These are phyloP conservation scores for Polytrichum commune DNA, from an alignment of 225 moss, liverwort and hornwort species.

Conservation along the genomic window DNA sequence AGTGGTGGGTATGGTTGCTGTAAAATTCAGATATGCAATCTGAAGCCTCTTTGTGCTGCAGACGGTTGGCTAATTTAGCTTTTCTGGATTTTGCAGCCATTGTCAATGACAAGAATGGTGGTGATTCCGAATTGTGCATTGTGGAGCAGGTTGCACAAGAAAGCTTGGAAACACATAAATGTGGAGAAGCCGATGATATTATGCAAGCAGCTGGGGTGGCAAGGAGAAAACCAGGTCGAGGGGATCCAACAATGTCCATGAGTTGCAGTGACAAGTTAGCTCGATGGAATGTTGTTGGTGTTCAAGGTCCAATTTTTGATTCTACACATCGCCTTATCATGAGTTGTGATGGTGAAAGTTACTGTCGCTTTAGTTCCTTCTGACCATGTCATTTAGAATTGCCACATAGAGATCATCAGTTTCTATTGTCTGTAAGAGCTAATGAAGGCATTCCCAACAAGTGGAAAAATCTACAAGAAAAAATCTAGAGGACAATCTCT, in stretches of 20 bases:
- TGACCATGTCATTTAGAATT: background rate
- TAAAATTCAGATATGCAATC: no score
- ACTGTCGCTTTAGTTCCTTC: no score
- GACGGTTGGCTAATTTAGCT: background rate
- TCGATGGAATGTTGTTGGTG: constrained; percentile 90
- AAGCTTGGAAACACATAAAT: constrained; percentile 4
- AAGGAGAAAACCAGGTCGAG: constrained; percentile 93
- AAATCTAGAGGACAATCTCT: no score
- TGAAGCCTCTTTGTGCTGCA: background rate
- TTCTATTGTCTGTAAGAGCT: background rate
- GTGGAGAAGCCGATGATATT: constrained; percentile 20
- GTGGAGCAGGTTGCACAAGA: background rate
- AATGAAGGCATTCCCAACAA: no score
- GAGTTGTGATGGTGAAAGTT: background rate
- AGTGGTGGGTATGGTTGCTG: background rate
- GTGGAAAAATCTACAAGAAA: no score
- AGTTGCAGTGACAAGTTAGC: constrained; percentile 99
- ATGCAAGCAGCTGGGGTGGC: constrained; percentile 72
- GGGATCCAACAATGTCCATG: constrained; percentile 95
- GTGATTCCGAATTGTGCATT: background rate
- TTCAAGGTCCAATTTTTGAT: constrained; percentile 65
- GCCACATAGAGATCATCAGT: background rate
- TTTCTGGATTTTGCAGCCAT: constrained; percentile 19
- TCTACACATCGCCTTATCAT: constrained; percentile 3
- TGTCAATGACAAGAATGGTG: no score